Evolutionary conservation across 1,284 basidiomycete genomes (phyloP).

Genomic region (Athelia sp.): DNA sequence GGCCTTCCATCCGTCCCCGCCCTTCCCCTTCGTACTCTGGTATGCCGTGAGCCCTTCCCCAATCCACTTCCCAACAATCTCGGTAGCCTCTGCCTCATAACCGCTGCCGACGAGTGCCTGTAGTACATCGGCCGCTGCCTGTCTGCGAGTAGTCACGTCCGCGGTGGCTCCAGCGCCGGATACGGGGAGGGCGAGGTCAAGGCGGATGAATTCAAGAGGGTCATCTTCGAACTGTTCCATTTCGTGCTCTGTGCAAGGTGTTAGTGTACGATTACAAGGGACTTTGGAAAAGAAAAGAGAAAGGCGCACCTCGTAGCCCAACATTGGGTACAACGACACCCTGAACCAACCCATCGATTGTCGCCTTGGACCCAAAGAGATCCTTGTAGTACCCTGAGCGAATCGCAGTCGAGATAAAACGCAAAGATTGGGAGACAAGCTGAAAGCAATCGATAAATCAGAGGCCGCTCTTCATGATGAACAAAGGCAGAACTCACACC

Average conservation of each 20-base stretch:
- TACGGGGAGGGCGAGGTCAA: constrained; percentile 78
- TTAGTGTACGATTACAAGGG: neutral
- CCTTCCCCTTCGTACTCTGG: constrained; percentile 8
- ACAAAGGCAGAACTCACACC: constrained; percentile 41
- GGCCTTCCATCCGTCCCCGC: constrained; percentile 70
- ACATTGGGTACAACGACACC: constrained; percentile 95
- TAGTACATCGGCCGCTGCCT: constrained; percentile 91
- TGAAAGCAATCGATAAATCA: constrained; percentile 20
- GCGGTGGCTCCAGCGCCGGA: constrained; percentile 34
- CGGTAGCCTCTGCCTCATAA: constrained; percentile 80
- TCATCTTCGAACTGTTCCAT: constrained; percentile 98
- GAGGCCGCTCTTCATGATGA: neutral
- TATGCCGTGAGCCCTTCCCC: constrained; percentile 65
- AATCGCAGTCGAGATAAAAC: constrained; percentile 91
- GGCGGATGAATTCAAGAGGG: constrained; percentile 91
- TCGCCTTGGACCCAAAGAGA: constrained; percentile 70
- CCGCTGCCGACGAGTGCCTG: constrained; percentile 79
- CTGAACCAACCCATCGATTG: constrained; percentile 80
- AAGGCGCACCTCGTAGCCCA: constrained; percentile 55
- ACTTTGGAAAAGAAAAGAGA: neutral
- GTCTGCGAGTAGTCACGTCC: constrained; percentile 74
- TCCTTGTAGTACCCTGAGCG: constrained; percentile 76
- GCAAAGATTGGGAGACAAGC: constrained; percentile 91
- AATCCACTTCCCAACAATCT: constrained; percentile 84
- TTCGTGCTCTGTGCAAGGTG: constrained; percentile 58